Conservation (phyloP, 2,329 filamentous ascomycete genomes). For the Penicillium hesseltinei region DNA sequence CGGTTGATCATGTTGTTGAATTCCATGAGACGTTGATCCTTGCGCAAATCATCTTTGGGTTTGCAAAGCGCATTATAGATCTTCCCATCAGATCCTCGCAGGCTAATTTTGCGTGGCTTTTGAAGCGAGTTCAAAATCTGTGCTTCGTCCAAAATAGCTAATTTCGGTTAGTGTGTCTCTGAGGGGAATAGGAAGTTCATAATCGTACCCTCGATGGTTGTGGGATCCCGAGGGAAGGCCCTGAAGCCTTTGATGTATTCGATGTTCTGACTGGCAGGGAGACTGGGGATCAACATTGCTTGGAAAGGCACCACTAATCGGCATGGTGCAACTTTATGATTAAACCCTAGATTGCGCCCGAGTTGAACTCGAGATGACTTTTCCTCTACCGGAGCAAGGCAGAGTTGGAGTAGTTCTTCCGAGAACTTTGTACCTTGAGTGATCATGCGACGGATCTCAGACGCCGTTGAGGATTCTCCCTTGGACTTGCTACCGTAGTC, state of each 20-base stretch:
- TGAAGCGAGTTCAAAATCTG: slow-evolving; percentile 87
- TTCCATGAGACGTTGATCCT: slow-evolving; percentile 97
- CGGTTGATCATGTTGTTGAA: slow-evolving; percentile 99
- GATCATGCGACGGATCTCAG: slow-evolving; percentile 69
- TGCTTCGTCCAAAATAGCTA: slow-evolving; percentile 77
- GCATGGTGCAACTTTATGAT: slow-evolving; percentile 76
- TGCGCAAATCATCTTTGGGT: slow-evolving; percentile 94
- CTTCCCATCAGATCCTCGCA: slow-evolving; percentile 83
- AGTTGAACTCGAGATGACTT: slow-evolving; percentile 73
- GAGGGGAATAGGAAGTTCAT: background rate
- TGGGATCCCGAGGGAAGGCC: slow-evolving; percentile 80
- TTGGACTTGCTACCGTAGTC: slow-evolving; percentile 53
- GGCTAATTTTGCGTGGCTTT: slow-evolving; percentile 84
- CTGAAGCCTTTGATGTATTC: slow-evolving; percentile 69
- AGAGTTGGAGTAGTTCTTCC: slow-evolving; percentile 75
- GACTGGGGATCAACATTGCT: slow-evolving; percentile 73
- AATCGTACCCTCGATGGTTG: slow-evolving; percentile 65
- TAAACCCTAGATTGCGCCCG: slow-evolving; percentile 75
- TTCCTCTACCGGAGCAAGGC: slow-evolving; percentile 72
- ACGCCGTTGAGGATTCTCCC: slow-evolving; percentile 37
- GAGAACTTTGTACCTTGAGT: slow-evolving; percentile 78
- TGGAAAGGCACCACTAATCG: slow-evolving; percentile 87
- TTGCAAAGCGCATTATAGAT: slow-evolving; percentile 91
- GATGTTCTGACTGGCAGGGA: slow-evolving; percentile 70
- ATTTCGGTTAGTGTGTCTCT: slow-evolving; percentile 17